phyloP scores from a whole-genome alignment of 1,139 yeast genomes.

The Yarrowia galli region DNA sequence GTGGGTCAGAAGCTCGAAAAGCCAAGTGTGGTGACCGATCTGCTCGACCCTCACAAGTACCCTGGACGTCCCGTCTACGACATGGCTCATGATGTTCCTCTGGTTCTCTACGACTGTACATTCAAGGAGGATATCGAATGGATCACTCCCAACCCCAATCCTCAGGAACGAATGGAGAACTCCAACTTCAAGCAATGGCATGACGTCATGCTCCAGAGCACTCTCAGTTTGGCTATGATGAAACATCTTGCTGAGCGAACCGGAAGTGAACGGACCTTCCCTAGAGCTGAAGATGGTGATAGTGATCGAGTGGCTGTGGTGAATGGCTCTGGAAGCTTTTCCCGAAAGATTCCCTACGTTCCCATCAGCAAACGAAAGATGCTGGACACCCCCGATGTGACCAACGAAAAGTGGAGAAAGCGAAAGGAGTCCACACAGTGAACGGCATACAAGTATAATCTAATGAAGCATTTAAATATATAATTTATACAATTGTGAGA shows the following conservation, averaged over 20 bases:
- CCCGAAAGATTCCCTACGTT: slow-evolving; percentile 60
- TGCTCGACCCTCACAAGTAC: slow-evolving; percentile 64
- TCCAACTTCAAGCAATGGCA: slow-evolving; percentile 48
- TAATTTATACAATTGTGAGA: slow-evolving; percentile 15
- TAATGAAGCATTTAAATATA: slow-evolving; percentile 23
- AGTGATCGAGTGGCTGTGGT: slow-evolving; percentile 42
- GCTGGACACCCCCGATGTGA: slow-evolving; percentile 66
- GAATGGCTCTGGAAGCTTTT: slow-evolving; percentile 47
- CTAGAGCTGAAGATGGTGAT: slow-evolving; percentile 16
- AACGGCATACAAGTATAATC: slow-evolving; percentile 12
- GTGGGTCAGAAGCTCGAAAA: slow-evolving; percentile 81
- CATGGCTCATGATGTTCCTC: slow-evolving; percentile 92
- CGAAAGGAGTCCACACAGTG: slow-evolving; percentile 49
- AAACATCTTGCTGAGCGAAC: slow-evolving; percentile 36
- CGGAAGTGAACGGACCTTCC: slow-evolving; percentile 13
- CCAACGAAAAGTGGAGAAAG: slow-evolving; percentile 68
- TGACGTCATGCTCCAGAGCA: slow-evolving; percentile 51
- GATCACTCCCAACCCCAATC: slow-evolving; percentile 43
- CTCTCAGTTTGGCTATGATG: slow-evolving; percentile 48
- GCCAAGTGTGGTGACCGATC: slow-evolving; percentile 61
- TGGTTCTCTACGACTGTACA: slow-evolving; percentile 86
- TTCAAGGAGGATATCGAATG: slow-evolving; percentile 74
- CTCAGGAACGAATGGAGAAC: slow-evolving; percentile 43
- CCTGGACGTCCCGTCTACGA: slow-evolving; percentile 83
- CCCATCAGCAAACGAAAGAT: slow-evolving; percentile 66